phyloP scores from a whole-genome alignment of 2,329 filamentous ascomycete species.

The Cryphonectria naterciae region DNA sequence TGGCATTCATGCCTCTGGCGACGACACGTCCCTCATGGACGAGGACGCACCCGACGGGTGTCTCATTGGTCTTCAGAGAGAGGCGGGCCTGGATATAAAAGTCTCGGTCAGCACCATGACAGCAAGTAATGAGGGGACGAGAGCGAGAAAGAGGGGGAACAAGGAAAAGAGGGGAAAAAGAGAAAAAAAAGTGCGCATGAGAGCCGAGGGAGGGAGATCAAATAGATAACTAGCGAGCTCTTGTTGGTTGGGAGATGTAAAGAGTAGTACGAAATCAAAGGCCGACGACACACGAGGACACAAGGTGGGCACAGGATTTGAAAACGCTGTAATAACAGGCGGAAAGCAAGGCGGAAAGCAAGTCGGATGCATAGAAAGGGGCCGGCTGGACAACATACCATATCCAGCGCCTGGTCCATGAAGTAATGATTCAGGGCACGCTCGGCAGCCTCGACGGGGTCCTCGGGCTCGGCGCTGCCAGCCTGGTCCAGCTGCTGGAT shows the following conservation, averaged over 20 bases:
- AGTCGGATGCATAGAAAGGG: background rate
- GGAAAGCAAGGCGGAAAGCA: constrained; percentile 13
- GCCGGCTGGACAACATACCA: constrained; percentile 61
- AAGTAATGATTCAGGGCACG: constrained; percentile 59
- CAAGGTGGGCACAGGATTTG: constrained; percentile 34
- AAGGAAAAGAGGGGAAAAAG: no score
- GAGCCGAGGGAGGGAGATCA: background rate
- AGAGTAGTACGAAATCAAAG: background rate
- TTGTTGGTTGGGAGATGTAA: background rate
- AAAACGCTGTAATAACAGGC: constrained; percentile 24
- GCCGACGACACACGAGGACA: background rate
- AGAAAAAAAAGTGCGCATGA: background rate
- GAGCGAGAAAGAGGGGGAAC: no score
- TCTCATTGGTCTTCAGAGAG: constrained; percentile 85
- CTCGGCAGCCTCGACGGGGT: constrained; percentile 38
- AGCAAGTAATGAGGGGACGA: background rate
- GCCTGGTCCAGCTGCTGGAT: background rate
- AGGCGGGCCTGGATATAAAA: constrained; percentile 69
- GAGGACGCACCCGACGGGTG: constrained; percentile 94
- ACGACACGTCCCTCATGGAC: constrained; percentile 81
- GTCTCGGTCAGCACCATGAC: constrained; percentile 25
- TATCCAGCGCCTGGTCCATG: constrained; percentile 83
- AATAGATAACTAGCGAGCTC: background rate
- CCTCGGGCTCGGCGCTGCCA: constrained; percentile 38
- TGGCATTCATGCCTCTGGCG: constrained; percentile 93